Evolutionary conservation across 257 asterid species (phyloP).

Genomic region (Plantago elongata): DNA sequence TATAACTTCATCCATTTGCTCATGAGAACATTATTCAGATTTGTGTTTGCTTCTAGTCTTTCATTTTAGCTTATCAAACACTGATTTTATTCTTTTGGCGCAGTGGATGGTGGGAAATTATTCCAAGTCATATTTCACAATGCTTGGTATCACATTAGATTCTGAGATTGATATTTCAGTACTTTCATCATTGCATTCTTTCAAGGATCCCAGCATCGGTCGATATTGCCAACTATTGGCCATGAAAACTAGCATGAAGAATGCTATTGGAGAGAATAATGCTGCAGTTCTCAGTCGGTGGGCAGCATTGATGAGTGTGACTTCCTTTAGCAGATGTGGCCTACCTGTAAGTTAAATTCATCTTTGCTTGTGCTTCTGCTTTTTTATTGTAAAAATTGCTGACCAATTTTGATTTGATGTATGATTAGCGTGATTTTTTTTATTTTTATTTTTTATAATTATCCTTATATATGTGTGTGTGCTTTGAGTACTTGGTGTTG

Average conservation of each 20-base stretch:
- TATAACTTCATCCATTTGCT: conserved; percentile 23
- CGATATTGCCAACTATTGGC: conserved; percentile 85
- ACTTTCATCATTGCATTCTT: conserved; percentile 49
- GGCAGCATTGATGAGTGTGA: conserved; percentile 62
- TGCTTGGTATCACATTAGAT: conserved; percentile 57
- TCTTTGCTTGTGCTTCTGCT: conserved; percentile 16
- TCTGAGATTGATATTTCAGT: conserved; percentile 37
- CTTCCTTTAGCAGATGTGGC: conserved; percentile 86
- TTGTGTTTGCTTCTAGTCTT: conserved; percentile 18
- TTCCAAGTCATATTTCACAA: conserved; percentile 51
- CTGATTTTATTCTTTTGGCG: conserved; percentile 24
- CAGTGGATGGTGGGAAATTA: conserved; percentile 90
- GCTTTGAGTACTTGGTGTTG: too few relatives aligned
- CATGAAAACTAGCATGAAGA: conserved; percentile 69
- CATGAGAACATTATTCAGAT: conserved; percentile 17
- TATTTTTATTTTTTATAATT: too few relatives aligned
- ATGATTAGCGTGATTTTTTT: too few relatives aligned
- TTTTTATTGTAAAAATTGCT: background rate
- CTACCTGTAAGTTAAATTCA: conserved; percentile 69
- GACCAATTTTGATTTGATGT: too few relatives aligned
- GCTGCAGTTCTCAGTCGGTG: conserved; percentile 66
- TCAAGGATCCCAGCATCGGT: conserved; percentile 86
- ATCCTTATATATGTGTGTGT: too few relatives aligned
- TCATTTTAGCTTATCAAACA: conserved; percentile 15
- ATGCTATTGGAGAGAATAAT: conserved; percentile 76